phyloP scores from a whole-genome alignment of 495 filamentous ascomycete species.

The Penicillium verhagenii region DNA sequence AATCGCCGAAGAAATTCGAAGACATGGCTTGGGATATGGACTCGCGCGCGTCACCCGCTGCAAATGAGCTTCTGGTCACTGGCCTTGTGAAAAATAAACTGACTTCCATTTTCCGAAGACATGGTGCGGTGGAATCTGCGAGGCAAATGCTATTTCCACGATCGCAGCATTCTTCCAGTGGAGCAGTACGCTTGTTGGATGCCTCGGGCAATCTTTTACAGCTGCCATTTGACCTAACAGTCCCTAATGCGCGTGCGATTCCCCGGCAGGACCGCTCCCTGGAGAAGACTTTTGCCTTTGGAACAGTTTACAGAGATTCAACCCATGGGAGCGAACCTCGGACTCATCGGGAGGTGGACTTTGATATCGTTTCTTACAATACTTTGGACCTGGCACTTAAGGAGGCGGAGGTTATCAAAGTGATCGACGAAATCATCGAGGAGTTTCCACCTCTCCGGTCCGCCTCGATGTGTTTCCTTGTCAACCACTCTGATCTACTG shows the following conservation, averaged over 20 bases:
- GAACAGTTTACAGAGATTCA: slow-evolving; percentile 81
- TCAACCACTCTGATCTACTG: slow-evolving; percentile 86
- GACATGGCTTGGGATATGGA: slow-evolving; percentile 86
- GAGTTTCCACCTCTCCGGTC: slow-evolving; percentile 73
- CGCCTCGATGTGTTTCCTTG: slow-evolving; percentile 80
- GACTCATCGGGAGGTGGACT: slow-evolving; percentile 86
- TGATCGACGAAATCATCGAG: slow-evolving; percentile 85
- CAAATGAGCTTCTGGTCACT: slow-evolving; percentile 68
- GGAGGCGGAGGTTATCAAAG: slow-evolving; percentile 93
- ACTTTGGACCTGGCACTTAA: slow-evolving; percentile 81
- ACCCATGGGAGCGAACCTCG: slow-evolving; percentile 74
- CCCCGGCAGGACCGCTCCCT: slow-evolving; percentile 66
- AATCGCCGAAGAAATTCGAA: slow-evolving; percentile 70
- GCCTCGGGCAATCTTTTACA: slow-evolving; percentile 81
- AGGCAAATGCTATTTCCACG: slow-evolving; percentile 76
- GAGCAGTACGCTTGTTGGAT: slow-evolving; percentile 76
- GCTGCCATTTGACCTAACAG: slow-evolving; percentile 85
- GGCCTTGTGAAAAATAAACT: slow-evolving; percentile 74
- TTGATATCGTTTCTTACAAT: slow-evolving; percentile 84
- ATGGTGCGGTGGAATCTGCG: slow-evolving; percentile 82
- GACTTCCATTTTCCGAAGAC: slow-evolving; percentile 77
- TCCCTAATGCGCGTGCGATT: slow-evolving; percentile 84
- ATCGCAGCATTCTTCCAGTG: slow-evolving; percentile 71
- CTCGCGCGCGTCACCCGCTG: slow-evolving; percentile 48
- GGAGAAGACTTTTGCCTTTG: slow-evolving; percentile 83